phyloP scores from a whole-genome alignment of 345 rosid species.

The Combretum micranthum region DNA sequence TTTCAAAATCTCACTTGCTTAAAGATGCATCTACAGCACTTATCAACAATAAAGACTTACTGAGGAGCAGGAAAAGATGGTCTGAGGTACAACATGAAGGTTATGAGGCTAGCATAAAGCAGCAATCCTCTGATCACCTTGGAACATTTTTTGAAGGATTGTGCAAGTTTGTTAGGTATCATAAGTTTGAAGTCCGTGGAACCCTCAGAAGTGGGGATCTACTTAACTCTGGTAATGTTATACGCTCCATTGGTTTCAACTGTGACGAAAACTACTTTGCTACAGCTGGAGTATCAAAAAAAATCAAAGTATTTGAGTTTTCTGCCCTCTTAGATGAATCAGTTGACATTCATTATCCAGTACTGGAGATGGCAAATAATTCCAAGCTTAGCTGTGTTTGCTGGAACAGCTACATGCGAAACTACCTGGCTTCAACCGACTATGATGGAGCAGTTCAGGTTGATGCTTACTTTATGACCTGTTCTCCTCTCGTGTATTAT shows the following conservation, averaged over 20 bases:
- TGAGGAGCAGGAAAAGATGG: conserved; percentile 25
- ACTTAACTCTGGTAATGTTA: conserved; percentile 64
- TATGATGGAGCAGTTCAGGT: conserved; percentile 88
- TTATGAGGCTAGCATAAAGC: conserved; percentile 22
- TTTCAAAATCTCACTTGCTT: conserved; percentile 50
- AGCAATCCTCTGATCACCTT: conserved; percentile 35
- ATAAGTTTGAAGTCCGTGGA: conserved; percentile 72
- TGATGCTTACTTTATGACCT: background rate
- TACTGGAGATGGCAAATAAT: conserved; percentile 70
- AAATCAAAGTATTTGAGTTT: conserved; percentile 77
- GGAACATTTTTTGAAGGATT: conserved; percentile 70
- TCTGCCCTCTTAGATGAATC: conserved; percentile 59
- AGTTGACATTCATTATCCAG: conserved; percentile 73
- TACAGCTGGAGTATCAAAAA: conserved; percentile 87
- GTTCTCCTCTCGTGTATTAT: too few relatives aligned
- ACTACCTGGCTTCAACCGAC: conserved; percentile 84
- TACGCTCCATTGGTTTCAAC: conserved; percentile 75
- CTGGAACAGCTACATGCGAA: conserved; percentile 89
- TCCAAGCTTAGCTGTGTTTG: conserved; percentile 78
- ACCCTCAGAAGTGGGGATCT: conserved; percentile 67
- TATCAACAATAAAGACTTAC: conserved; percentile 34
- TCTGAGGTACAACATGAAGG: conserved; percentile 26
- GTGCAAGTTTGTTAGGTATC: conserved; percentile 71
- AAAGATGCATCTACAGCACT: conserved; percentile 23
- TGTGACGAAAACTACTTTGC: conserved; percentile 75